Evolutionary conservation across 257 asterid genomes (phyloP), one percentile per base, ranked within the genome.

Genomic region (Vinca minor): DNA sequence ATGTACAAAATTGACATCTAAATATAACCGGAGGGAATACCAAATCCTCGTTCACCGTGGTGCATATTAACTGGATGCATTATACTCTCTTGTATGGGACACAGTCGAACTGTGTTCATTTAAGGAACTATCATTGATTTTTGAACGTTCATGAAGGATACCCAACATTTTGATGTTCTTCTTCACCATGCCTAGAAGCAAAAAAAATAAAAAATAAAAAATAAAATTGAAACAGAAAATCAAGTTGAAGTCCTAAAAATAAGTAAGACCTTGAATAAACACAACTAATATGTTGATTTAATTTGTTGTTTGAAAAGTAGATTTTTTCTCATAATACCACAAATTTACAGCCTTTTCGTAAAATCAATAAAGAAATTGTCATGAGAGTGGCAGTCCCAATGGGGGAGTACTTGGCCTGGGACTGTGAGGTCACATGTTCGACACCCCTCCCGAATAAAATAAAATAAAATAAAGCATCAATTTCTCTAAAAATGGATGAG

Each of bases 171-270:
- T 67, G 32, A 64, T 50, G 45, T 44, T 66, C 87, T 74, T 89
- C 77, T 92, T 92, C 46, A 92, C 96, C 87, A 77, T 73, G 68
- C 96, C 98, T 92, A 68, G 59, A 75, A 35, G 29, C 59, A 77
- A 42, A n/a, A n/a, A n/a, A 67, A 73, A n/a, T n/a, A n/a, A n/a
- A n/a, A n/a, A n/a, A n/a, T n/a, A n/a, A n/a, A n/a, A n/a, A n/a
- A n/a, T n/a, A n/a, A 52, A 44, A 34, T 59, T n/a, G 46, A n/a
- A 66, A 3, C 5, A 38, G 8, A 55, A 31, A 10, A 23, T 28
- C 53, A 63, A 15, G 21, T 53, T 31, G n/a, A 53, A 26, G 54
- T 20, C 20, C 55, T 13, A 15, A 35, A 59, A 47, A 39, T 4
- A 25, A 28, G 62, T 21, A 35, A 36, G 53, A 45, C 26, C 21